Conservation (phyloP, 2,329 filamentous ascomycete species). For the Neocucurbitaria cava region DNA sequence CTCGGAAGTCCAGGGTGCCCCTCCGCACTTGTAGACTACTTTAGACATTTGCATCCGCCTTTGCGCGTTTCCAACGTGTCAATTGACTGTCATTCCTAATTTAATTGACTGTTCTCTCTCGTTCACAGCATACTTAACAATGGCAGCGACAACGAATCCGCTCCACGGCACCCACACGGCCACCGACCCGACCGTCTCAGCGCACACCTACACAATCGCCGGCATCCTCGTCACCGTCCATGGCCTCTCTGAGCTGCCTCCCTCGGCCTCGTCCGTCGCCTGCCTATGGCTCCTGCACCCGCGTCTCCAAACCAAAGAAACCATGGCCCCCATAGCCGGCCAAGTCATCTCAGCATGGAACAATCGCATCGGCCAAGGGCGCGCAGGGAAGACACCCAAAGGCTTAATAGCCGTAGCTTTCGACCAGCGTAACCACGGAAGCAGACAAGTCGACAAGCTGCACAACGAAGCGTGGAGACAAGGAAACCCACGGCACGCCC, state of each 20-base stretch:
- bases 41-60: background rate
- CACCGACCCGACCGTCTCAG: conserved; percentile 61
- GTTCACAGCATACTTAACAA: conserved; percentile 8
- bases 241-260: conserved; percentile 76
- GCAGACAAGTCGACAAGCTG: conserved; percentile 68
- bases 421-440: conserved; percentile 93
- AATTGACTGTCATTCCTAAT: background rate
- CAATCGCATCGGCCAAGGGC: conserved; percentile 44
- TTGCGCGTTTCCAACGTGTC: background rate
- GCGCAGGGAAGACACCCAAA: conserved; percentile 40
- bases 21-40: conserved; percentile 2
- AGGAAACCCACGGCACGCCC: conserved; percentile 81
- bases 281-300: conserved; percentile 94
- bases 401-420: conserved; percentile 84
- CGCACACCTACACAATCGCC: conserved; percentile 72
- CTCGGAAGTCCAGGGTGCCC: background rate
- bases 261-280: conserved; percentile 64
- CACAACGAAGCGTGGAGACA: conserved; percentile 81
- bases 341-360: conserved; percentile 74
- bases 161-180: conserved; percentile 36
- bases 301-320: conserved; percentile 71
- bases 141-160: conserved; percentile 46
- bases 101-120: too few relatives aligned
- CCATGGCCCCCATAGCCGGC: conserved; percentile 79
- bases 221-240: conserved; percentile 82